Conservation (phyloP, 768 basidiomycete genomes). For the Hemileccinum rubropunctum region DNA sequence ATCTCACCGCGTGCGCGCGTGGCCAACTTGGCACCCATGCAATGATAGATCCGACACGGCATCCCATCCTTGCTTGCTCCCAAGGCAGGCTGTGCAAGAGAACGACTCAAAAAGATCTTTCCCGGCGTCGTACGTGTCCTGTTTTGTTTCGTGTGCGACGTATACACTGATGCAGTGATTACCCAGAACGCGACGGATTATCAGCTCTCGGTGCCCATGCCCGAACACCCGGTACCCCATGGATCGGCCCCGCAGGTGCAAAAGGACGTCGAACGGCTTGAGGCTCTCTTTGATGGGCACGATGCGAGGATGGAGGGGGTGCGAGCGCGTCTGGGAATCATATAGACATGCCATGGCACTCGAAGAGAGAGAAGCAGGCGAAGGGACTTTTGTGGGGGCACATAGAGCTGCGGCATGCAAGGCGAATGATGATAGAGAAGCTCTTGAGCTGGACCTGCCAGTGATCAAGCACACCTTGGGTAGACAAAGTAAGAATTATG, state of each 20-base stretch:
- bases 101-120: slow-evolving; percentile 79
- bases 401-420: too few relatives aligned
- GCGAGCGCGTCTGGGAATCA: too few relatives aligned
- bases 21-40: slow-evolving; percentile 89
- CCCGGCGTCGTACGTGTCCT: slow-evolving; percentile 77
- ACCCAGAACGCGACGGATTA: slow-evolving; percentile 77
- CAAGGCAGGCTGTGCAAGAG: slow-evolving; percentile 91
- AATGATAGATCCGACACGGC: slow-evolving; percentile 95
- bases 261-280: slow-evolving; percentile 70
- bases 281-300: slow-evolving; percentile 78
- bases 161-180: not conserved
- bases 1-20: slow-evolving; percentile 81
- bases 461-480: too few relatives aligned
- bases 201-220: slow-evolving; percentile 89
- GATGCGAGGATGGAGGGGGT: too few relatives aligned
- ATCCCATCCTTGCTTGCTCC: slow-evolving; percentile 34
- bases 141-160: not conserved
- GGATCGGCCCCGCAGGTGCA: slow-evolving; percentile 52
- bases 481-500: too few relatives aligned
- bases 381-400: too few relatives aligned
- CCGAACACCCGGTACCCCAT: slow-evolving; percentile 86
- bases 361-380: too few relatives aligned
- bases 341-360: too few relatives aligned
- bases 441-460: too few relatives aligned
- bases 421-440: too few relatives aligned